Evolutionary conservation across 352 stramenopile genomes (phyloP), one percentile per base, ranked within the genome.

Genomic region (Phytophthora pinifolia): DNA sequence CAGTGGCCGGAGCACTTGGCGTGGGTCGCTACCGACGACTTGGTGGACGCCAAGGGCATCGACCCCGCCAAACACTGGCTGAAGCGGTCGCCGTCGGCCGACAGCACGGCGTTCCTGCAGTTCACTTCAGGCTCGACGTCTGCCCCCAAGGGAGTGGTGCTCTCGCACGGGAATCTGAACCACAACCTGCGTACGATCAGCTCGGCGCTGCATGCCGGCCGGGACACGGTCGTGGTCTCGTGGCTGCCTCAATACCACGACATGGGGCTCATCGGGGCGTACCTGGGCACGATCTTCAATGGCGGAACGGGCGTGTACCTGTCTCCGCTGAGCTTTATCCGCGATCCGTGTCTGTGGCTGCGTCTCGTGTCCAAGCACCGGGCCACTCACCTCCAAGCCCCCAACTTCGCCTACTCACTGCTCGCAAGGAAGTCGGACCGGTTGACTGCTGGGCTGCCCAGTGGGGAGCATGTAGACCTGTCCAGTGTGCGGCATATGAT

Each of bases 181-280:
- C 94, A 99, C 81, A 99, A 99, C 65, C 70, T 99, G 14, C 77
- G 76, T 27, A 94, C 92, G 13, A 99, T 99, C 57, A 96, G 93
- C n/a, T 87, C 72, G 14, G 96, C 96, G 36, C 65, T 99, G 20
- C 74, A 91, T 43, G 96, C 95, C 8, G 79, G 64, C 20, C 65
- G 83, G 20, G 82, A 97, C 37, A 99, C 96, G 0, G 79, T 98
- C 4, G 94, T 98, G 13, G 96, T 98, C 4, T 98, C 89, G 17
- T 99, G 98, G 98, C 76, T 99, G 9, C 98, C 98, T 6, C 96
- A 99, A 76, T 99, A 99, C 72, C 98, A 99, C 70, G 98, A 99
- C 73, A 99, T 99, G 97, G 98, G 97, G 6, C 87, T 99, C 17
- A 99, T 99, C 58, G 97, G 97, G 44, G 96, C 89, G 29, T 92